A percentile compares a stretch with the other conserved stretches of the same genome.
These are phyloP conservation scores for Phaffia rhodozyma DNA, from an alignment of 1,284 basidiomycete genomes.

Conservation along the genomic window DNA sequence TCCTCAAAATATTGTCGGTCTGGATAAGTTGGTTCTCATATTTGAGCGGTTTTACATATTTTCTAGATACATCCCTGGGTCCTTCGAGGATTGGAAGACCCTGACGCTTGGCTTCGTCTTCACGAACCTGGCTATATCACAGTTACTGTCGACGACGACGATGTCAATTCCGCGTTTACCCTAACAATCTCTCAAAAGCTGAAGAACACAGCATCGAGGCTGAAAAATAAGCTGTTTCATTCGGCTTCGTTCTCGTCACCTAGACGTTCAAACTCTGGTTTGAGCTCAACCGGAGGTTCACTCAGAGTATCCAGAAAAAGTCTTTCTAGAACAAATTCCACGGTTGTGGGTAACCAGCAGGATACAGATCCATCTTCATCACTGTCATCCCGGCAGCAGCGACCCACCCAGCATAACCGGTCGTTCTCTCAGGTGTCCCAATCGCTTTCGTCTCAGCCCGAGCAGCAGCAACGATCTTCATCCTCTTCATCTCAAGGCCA, in stretches of 20 bases:
- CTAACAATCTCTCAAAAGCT: slow-evolving; percentile 28
- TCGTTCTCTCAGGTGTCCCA: too few relatives aligned
- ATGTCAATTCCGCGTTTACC: slow-evolving; percentile 61
- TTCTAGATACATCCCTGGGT: slow-evolving; percentile 52
- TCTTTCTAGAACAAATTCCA: too few relatives aligned
- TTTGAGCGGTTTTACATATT: neutral
- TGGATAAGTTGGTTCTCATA: neutral
- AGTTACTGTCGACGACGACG: slow-evolving; percentile 62
- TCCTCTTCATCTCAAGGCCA: too few relatives aligned
- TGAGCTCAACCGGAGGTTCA: too few relatives aligned
- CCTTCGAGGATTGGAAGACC: slow-evolving; percentile 55
- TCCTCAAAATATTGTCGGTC: slow-evolving; percentile 5
- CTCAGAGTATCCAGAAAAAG: too few relatives aligned
- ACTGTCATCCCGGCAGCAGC: too few relatives aligned
- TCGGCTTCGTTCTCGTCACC: slow-evolving; percentile 2
- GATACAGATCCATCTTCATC: too few relatives aligned
- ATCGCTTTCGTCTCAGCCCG: too few relatives aligned
- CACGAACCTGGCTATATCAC: slow-evolving; percentile 54
- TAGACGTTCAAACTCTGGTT: too few relatives aligned
- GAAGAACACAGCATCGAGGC: slow-evolving; percentile 8
- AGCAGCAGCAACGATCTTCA: too few relatives aligned
- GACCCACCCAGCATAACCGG: too few relatives aligned
- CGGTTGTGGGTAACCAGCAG: too few relatives aligned
- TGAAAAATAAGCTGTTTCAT: slow-evolving; percentile 15
- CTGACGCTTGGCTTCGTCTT: slow-evolving; percentile 62